Conservation (phyloP, 805 yeast species). For the Ogataea chonburiensis region DNA sequence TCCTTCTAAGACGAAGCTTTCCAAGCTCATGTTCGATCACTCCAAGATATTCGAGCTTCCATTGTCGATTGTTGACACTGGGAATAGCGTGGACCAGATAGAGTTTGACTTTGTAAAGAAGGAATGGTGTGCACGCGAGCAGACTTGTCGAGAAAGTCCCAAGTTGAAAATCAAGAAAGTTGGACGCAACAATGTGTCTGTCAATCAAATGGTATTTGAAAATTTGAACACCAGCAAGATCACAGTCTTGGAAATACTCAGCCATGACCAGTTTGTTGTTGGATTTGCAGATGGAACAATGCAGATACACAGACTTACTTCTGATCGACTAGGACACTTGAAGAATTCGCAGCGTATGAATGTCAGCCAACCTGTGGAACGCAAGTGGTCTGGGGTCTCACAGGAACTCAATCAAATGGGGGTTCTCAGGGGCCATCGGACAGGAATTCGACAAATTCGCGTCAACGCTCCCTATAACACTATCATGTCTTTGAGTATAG, state of each 20-base stretch:
- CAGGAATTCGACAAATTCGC: conserved; percentile 44
- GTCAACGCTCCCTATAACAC: conserved; percentile 53
- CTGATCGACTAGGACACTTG: conserved; percentile 38
- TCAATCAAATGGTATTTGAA: conserved; percentile 43
- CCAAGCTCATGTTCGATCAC: conserved; percentile 37
- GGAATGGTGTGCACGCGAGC: conserved; percentile 50
- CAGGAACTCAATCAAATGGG: conserved; percentile 15
- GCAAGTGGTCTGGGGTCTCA: not conserved
- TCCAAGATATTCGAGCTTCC: conserved; percentile 37
- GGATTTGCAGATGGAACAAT: conserved; percentile 61
- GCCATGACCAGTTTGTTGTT: conserved; percentile 43
- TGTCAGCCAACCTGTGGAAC: conserved; percentile 7
- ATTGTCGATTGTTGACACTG: conserved; percentile 42
- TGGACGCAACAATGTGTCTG: conserved; percentile 21
- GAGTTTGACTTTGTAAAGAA: conserved; percentile 43
- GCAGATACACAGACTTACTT: conserved; percentile 35
- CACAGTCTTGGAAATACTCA: conserved; percentile 40
- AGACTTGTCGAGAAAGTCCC: conserved; percentile 3
- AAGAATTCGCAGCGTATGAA: conserved; percentile 35
- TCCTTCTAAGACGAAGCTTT: conserved; percentile 44
- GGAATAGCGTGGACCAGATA: conserved; percentile 39
- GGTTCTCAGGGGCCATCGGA: conserved; percentile 58
- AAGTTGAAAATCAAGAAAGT: conserved; percentile 12
- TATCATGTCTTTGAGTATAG: conserved; percentile 51
- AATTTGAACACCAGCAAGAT: conserved; percentile 42